phyloP scores from a whole-genome alignment of 139 green algal genomes.

The Deuterostichococcus epilithicus region DNA sequence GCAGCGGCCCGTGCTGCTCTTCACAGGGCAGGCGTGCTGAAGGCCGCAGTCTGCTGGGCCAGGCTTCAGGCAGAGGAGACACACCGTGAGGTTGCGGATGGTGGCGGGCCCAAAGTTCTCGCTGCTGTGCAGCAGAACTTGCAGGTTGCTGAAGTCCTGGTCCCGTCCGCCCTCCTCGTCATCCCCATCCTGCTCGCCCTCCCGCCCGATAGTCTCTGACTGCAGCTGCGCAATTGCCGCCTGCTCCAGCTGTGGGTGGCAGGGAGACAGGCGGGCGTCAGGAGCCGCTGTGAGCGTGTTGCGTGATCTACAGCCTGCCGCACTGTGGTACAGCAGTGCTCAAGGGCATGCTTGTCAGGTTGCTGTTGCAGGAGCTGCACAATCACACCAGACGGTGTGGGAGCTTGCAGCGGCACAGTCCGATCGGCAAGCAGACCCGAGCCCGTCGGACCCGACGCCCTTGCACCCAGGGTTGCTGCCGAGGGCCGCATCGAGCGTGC shows the following conservation, averaged over 20 bases:
- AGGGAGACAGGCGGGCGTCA: background rate
- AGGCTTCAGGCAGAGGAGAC: background rate
- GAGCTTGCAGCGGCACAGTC: too few species aligned
- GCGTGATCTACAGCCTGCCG: too few species aligned
- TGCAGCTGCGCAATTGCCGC: conserved; percentile 61
- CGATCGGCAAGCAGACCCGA: too few species aligned
- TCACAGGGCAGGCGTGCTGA: background rate
- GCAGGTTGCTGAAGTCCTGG: conserved; percentile 24
- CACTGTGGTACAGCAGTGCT: too few species aligned
- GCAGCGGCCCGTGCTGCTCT: background rate
- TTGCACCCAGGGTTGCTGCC: too few species aligned
- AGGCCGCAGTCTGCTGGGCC: conserved; percentile 4
- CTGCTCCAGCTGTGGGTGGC: conserved; percentile 58
- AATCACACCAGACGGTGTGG: too few species aligned
- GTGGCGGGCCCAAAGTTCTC: conserved; percentile 42
- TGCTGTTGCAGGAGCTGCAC: too few species aligned
- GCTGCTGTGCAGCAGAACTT: conserved; percentile 61
- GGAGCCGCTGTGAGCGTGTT: too few species aligned
- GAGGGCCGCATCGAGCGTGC: too few species aligned
- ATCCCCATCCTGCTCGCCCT: conserved; percentile 24
- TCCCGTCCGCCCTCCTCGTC: conserved; percentile 44
- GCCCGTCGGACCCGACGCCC: too few species aligned
- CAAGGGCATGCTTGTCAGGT: too few species aligned
- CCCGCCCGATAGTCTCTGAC: conserved; percentile 44
- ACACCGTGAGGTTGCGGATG: conserved; percentile 57